These are phyloP conservation scores for Galeopsis tetrahit DNA, from an alignment of 257 asterid genomes.

Conservation along the genomic window DNA sequence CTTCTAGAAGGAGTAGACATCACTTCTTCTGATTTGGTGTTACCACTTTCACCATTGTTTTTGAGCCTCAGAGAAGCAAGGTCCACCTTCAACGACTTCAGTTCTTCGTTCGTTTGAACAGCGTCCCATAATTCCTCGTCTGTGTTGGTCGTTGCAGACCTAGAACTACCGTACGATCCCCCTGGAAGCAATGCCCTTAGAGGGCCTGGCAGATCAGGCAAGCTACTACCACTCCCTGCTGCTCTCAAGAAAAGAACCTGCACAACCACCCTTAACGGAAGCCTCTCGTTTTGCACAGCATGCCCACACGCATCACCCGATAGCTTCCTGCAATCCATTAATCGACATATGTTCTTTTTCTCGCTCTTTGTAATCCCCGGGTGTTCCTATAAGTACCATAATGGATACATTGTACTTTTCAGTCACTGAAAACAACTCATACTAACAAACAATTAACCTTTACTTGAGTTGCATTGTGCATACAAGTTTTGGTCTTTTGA, in stretches of 20 bases:
- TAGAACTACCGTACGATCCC: slow-evolving; percentile 72
- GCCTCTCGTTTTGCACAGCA: slow-evolving; percentile 84
- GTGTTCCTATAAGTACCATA: slow-evolving; percentile 58
- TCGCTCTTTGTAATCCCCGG: slow-evolving; percentile 72
- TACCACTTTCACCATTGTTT: slow-evolving; percentile 11
- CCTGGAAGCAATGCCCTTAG: slow-evolving; percentile 51
- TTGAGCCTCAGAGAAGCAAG: slow-evolving; percentile 55
- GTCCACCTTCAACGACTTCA: slow-evolving; percentile 63
- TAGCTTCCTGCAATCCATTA: slow-evolving; percentile 81
- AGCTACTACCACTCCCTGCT: slow-evolving; percentile 48
- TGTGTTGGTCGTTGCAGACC: slow-evolving; percentile 76
- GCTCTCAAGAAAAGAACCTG: slow-evolving; percentile 85
- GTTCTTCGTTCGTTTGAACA: slow-evolving; percentile 55
- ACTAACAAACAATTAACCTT: background rate
- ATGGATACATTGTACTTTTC: background rate
- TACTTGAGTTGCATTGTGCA: no score
- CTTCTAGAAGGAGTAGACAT: background rate
- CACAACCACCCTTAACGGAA: slow-evolving; percentile 75
- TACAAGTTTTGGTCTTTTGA: no score
- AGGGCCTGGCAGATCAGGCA: slow-evolving; percentile 52
- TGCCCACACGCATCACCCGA: slow-evolving; percentile 78
- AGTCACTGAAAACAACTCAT: no score
- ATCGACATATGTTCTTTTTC: slow-evolving; percentile 67
- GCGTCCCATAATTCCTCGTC: slow-evolving; percentile 76
- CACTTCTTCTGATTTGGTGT: slow-evolving; percentile 42